Base-by-base conservation (phyloP, 768 basidiomycete species). In the Psilocybe tampanensis region DNA sequence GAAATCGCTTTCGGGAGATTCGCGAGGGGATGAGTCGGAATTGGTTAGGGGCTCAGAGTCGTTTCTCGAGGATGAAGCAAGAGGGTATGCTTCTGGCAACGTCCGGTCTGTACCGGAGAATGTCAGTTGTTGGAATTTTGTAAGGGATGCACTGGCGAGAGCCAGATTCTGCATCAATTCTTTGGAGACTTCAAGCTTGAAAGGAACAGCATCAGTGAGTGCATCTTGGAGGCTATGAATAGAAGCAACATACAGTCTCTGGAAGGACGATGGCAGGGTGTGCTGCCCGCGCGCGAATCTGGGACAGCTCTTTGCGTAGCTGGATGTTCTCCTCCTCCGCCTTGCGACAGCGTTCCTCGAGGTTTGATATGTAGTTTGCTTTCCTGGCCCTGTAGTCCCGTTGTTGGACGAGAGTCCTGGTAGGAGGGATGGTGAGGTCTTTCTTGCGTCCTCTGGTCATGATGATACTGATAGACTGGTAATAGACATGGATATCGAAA, bases 391-490 rank as follows among this genome's bases (percentile, higher is more conserved):
- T 80, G 65, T 86, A 88, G 68, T 85, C 85, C 11, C 86, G 79
- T 66, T 88, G 86, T 61, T 85, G 83, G 45, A 80, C 74, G 24
- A 88, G 77, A 41, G 83, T 79, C 24, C 85, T 79, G 19, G 82
- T 79, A 2, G 83, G 78, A 22, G 85, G 83, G 50, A 83, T 85
- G 21, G 83, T 81, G 34, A 81, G 70, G 70, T 88, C 84, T 69
- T 84, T 86, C 70, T 86, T 85, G 63, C 86, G 82, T 42, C 86
- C 86, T 69, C 86, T 76, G 50, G 85, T 81, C 86, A 88, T 86
- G 42, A 60, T 41, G 44, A 23, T 52, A 44, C 59, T 48, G 19
- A 51, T 44, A 41, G 50, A 49, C 36, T 39, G 39, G 29, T 21
- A 55, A 59, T 62, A 44, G 60, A 54, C 52, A 51, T 52, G 57